A percentile compares a stretch with the other conserved stretches of the same genome.
Conservation (phyloP, 2,329 filamentous ascomycete genomes). For the Hortaea werneckii region DNA sequence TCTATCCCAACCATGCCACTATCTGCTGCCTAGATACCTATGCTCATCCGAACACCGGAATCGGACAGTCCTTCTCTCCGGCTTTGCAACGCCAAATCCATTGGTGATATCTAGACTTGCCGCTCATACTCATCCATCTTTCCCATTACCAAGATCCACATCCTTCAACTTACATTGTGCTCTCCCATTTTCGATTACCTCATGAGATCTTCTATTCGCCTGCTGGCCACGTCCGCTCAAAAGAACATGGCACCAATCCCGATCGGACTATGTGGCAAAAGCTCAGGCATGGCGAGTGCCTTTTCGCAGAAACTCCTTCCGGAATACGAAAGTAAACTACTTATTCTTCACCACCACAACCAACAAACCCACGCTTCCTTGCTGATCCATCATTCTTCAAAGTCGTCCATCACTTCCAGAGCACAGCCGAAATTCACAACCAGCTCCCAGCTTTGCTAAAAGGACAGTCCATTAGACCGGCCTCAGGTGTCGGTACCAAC, state of each 20-base stretch:
- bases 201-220: not conserved
- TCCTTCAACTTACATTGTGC: too few relatives aligned
- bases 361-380: too few relatives aligned
- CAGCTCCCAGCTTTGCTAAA: slow-evolving; percentile 13
- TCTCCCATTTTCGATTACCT: not conserved
- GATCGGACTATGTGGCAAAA: slow-evolving; percentile 15
- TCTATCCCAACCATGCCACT: too few relatives aligned
- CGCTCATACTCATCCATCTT: too few relatives aligned
- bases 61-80: too few relatives aligned
- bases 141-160: too few relatives aligned
- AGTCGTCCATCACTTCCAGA: slow-evolving; percentile 15
- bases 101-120: too few relatives aligned
- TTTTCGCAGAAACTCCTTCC: slow-evolving; percentile 11
- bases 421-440: slow-evolving; percentile 3
- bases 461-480: slow-evolving; percentile 8
- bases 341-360: too few relatives aligned
- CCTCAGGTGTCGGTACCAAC: slow-evolving; percentile 10
- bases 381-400: not conserved
- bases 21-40: too few relatives aligned
- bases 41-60: too few relatives aligned
- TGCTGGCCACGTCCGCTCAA: not conserved
- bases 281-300: slow-evolving; percentile 9
- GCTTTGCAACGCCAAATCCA: too few relatives aligned
- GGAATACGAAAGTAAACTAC: slow-evolving; percentile 10
- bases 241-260: slow-evolving; percentile 12